A percentile compares a stretch with the other conserved stretches of the same genome.
phyloP scores from a whole-genome alignment of 345 rosid genomes.

The Hibiscus trionum region DNA sequence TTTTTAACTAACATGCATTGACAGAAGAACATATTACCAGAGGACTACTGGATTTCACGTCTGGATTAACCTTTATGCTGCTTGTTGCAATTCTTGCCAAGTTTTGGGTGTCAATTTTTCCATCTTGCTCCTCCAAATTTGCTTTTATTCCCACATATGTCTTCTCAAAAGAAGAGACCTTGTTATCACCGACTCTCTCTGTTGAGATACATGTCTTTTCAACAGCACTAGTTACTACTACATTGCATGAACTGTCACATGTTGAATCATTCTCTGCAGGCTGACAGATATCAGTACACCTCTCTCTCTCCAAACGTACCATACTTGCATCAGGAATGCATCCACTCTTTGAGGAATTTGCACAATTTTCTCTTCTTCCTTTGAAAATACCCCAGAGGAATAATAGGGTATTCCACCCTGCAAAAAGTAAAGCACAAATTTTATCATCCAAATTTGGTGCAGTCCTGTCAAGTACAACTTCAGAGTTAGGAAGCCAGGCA shows the following conservation, averaged over 20 bases:
- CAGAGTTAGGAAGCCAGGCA: neutral
- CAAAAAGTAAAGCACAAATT: conserved; percentile 12
- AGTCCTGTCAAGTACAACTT: neutral
- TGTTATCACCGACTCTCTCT: conserved; percentile 26
- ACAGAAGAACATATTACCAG: conserved; percentile 22
- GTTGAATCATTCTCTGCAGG: conserved; percentile 27
- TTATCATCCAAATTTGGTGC: neutral
- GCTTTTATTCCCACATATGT: conserved; percentile 13
- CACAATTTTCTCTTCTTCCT: conserved; percentile 40
- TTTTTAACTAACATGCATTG: neutral
- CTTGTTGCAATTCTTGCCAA: conserved; percentile 12
- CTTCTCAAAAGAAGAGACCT: conserved; percentile 23
- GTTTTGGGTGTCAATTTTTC: conserved; percentile 15
- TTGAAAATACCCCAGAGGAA: conserved; percentile 94
- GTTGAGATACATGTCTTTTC: conserved; percentile 13
- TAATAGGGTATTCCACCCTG: conserved; percentile 89
- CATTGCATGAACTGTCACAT: conserved; percentile 21
- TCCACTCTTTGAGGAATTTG: conserved; percentile 30
- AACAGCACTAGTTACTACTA: conserved; percentile 13
- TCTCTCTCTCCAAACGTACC: conserved; percentile 22
- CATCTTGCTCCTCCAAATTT: conserved; percentile 20
- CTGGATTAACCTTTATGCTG: conserved; percentile 19
- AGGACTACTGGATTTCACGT: conserved; percentile 23
- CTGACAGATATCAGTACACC: conserved; percentile 22
- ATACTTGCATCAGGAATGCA: conserved; percentile 21